phyloP scores from a whole-genome alignment of 495 filamentous ascomycete genomes.

The Lepraria neglecta region DNA sequence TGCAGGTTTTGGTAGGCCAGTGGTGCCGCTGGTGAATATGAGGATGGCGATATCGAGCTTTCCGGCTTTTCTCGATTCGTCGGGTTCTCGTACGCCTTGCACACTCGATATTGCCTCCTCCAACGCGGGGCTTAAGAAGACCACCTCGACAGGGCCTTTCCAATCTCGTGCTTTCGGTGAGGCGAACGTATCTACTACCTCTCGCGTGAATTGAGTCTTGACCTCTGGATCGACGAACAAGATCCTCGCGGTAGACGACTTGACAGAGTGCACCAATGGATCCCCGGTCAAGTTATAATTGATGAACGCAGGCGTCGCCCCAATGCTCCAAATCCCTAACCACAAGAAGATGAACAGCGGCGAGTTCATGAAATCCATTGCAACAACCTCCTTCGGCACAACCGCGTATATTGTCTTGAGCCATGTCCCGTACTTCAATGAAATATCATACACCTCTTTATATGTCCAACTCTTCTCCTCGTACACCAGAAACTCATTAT shows the following conservation, averaged over 20 bases:
- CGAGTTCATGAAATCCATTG: conserved; percentile 83
- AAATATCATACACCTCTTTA: conserved; percentile 67
- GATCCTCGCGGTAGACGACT: conserved; percentile 59
- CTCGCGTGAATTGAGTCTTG: conserved; percentile 42
- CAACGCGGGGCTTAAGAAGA: conserved; percentile 57
- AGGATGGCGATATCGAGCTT: conserved; percentile 60
- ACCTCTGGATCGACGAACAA: conserved; percentile 71
- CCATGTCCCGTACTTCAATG: conserved; percentile 76
- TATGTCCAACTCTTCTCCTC: conserved; percentile 73
- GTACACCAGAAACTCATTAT: conserved; percentile 63
- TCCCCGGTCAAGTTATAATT: conserved; percentile 84
- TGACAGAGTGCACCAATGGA: conserved; percentile 72
- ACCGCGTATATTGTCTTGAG: conserved; percentile 64
- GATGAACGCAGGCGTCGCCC: conserved; percentile 84
- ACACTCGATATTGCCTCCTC: conserved; percentile 54
- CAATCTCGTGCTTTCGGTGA: conserved; percentile 41
- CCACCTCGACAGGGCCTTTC: conserved; percentile 51
- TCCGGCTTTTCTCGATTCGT: conserved; percentile 50
- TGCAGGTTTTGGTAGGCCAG: conserved; percentile 85
- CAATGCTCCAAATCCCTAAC: conserved; percentile 82
- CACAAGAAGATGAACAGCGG: conserved; percentile 76
- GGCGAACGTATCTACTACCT: conserved; percentile 41
- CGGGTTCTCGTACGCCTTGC: conserved; percentile 55
- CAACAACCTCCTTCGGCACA: conserved; percentile 73
- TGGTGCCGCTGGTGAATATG: conserved; percentile 85